These are phyloP conservation scores for Scutellaria baicalensis DNA, from an alignment of 257 asterid genomes.

Conservation along the genomic window DNA sequence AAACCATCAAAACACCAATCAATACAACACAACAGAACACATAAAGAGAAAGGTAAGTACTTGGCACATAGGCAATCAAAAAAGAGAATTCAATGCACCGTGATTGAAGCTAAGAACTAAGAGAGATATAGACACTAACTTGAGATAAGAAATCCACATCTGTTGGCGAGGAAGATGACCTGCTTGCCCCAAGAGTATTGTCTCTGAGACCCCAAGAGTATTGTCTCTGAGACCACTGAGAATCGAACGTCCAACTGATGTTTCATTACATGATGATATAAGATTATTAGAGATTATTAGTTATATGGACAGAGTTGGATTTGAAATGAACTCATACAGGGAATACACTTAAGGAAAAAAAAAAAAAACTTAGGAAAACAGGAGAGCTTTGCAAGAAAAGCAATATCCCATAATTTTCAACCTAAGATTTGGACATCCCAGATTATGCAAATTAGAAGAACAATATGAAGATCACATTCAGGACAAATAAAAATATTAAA, in stretches of 20 bases:
- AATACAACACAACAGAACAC: not conserved
- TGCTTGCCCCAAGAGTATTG: slow-evolving; percentile 29
- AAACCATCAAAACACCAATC: not conserved
- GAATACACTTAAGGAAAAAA: too few species aligned
- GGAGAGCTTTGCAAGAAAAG: too few species aligned
- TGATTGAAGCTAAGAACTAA: not conserved
- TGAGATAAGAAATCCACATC: slow-evolving; percentile 37
- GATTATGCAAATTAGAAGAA: too few species aligned
- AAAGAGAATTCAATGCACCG: not conserved
- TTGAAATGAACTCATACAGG: too few species aligned
- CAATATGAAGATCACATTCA: too few species aligned
- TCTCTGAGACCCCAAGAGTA: slow-evolving; percentile 30
- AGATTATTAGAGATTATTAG: not conserved
- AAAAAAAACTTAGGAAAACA: too few species aligned
- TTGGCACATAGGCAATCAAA: not conserved
- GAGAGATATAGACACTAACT: slow-evolving; percentile 29
- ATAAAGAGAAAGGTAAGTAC: not conserved
- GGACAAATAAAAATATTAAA: too few species aligned
- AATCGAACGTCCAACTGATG: slow-evolving; percentile 60
- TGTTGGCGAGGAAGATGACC: slow-evolving; percentile 28
- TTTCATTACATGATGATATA: slow-evolving; percentile 3
- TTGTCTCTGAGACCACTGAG: slow-evolving; percentile 46
- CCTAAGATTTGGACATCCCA: too few species aligned
- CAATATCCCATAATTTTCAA: too few species aligned
- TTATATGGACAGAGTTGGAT: too few species aligned